Evolutionary conservation across 164 flowering plant species (phyloP), one percentile per base, ranked within the genome.

Genomic region (Magnolia changhungtana): DNA sequence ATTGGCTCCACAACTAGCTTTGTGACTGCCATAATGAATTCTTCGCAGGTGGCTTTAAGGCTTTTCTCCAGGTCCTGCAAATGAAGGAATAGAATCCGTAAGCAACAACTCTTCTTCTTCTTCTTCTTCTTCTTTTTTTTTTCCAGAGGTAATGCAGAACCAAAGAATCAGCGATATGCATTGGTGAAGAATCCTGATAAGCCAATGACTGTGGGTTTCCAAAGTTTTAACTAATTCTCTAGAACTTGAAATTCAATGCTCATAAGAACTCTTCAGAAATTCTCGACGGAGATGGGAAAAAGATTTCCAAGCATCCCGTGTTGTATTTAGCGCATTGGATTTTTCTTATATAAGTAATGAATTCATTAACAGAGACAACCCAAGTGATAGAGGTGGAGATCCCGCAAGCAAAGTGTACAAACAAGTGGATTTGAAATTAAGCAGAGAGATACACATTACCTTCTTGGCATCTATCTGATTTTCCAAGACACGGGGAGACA

Each of bases 391-490:
- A 11, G 61, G 4, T 55, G 13, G 61, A 55, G 13, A 55, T 11
- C 13, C 61, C 19, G 14, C 61, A 55, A 8, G 61, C 61, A 55
- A 16, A 13, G 45, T 5, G 1, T 11, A 55, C 61, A 55, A 16
- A 16, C 13, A 8, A 55, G 61, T 55, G 2, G 7, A 10, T 55
- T 55, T 55, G 19, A 55, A 55, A 55, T 55, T 55, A 8, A 55
- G 16, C 18, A 11, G 61, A 55, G 61, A 55, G 61, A 55, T 55
- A 55, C 13, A 11, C 13, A 11, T 55, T 83, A 92, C 98, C 98
- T 96, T 96, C 87, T 93, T 96, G 74, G 99, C 92, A 91, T 96
- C 99, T 78, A 94, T 86, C 81, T 94, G 97, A 85, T 89, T 96
- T 89, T 96, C 99, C 88, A 96, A 81, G 82, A 96, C 94, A 80